phyloP scores from a whole-genome alignment of 768 basidiomycete species.

The Saitozyma podzolica region DNA sequence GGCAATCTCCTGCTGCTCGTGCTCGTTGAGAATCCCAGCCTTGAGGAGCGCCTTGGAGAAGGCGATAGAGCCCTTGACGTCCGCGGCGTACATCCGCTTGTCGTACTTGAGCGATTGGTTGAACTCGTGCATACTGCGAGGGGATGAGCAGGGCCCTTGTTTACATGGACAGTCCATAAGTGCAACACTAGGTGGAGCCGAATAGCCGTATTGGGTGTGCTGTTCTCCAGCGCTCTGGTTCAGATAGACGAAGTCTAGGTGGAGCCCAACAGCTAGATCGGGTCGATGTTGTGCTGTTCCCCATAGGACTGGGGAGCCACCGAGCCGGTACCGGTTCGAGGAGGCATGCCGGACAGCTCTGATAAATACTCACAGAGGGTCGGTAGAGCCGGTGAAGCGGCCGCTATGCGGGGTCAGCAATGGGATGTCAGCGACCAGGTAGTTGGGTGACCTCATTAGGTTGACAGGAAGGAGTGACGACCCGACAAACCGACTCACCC shows the following conservation, averaged over 20 bases:
- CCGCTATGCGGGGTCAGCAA: slow-evolving; percentile 56
- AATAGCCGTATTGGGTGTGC: too few relatives aligned
- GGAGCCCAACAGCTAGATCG: neutral
- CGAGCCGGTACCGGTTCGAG: too few relatives aligned
- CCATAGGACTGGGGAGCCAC: too few relatives aligned
- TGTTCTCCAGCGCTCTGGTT: too few relatives aligned
- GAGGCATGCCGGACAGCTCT: too few relatives aligned
- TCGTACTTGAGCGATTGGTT: slow-evolving; percentile 96
- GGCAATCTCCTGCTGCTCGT: slow-evolving; percentile 69
- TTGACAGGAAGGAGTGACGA: neutral
- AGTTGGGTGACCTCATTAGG: too few relatives aligned
- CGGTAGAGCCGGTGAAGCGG: slow-evolving; percentile 82
- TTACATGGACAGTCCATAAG: too few relatives aligned
- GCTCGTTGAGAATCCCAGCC: slow-evolving; percentile 72
- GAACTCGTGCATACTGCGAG: slow-evolving; percentile 86
- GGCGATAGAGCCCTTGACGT: slow-evolving; percentile 91
- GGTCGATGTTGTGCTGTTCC: neutral
- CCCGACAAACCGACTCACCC: slow-evolving; percentile 26
- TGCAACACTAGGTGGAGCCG: too few relatives aligned
- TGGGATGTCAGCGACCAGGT: neutral
- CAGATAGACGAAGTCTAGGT: neutral
- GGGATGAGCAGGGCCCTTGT: too few relatives aligned
- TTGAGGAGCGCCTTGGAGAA: slow-evolving; percentile 84
- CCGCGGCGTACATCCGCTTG: slow-evolving; percentile 86
- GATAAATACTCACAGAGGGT: slow-evolving; percentile 70